Base-by-base conservation (phyloP, 176 grass and related monocot genomes). In the Secale cereale region DNA sequence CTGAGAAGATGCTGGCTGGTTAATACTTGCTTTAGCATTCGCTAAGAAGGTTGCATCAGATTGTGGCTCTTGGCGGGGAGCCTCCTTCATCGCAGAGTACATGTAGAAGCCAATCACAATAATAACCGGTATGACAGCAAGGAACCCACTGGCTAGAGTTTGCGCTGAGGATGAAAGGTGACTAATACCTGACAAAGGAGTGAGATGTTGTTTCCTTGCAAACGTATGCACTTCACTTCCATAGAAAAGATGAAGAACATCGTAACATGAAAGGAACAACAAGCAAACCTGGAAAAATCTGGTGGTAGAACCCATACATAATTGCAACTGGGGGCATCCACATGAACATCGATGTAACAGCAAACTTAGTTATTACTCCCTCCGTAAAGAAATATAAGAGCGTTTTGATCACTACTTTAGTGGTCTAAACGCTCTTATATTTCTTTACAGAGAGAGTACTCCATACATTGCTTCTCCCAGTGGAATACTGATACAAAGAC, bases 121-220 rank as follows among this genome's bases (percentile, higher is more conserved):
- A 86, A 93, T 98, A 64, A 98, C 85, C 0, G 95, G 93, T 87
- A 98, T 87, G 69, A 98, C 91, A 10, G 95, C 95, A 57, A 98
- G 79, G 73, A 98, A 98, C 35, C 93, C 93, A 32, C 91, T 93
- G 23, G 81, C 33, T 25, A 98, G 89, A 27, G 95, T 98, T 78
- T 93, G 91, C 0, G 88, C 65, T 8, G 89, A 89, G 26, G 95
- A 84, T 31, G 95, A 93, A 39, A 98, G 74, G 63, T 92, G 79
- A 82, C 61, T 78, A 31, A 82, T 83, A 78, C 93, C 95, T 86
- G 63, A 43, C 20, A 28, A 85, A 78, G 15, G 20, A 59, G 10
- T 4, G 62, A 36, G 70, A 87, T 2, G 54, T 22, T 17, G 28
- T 76, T 17, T 52, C 14, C 30, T 74, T 37, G 64, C 15, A 4